Percentiles rank a stretch among this genome's conserved stretches.
phyloP scores from a whole-genome alignment of 2,329 filamentous ascomycete species.

The Fusarium staphyleae region DNA sequence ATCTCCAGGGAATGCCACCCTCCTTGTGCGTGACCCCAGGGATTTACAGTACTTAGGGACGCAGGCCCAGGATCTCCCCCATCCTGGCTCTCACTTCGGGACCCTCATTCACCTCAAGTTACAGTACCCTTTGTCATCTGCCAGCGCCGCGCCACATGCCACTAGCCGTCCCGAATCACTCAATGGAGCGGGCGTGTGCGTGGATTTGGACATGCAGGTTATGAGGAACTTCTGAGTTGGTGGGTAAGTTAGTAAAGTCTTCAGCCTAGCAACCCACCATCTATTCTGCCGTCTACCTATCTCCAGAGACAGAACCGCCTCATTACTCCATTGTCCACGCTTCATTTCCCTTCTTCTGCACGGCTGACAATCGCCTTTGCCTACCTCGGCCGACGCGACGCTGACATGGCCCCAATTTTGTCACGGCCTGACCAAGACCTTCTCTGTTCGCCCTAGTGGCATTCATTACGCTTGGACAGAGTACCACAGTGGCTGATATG shows the following conservation, averaged over 20 bases:
- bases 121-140: slow-evolving; percentile 17
- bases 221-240: slow-evolving; percentile 37
- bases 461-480: slow-evolving; percentile 7
- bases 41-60: slow-evolving; percentile 1
- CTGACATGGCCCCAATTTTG: slow-evolving; percentile 8
- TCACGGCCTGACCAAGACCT: slow-evolving; percentile 17
- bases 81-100: slow-evolving; percentile 1
- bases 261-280: slow-evolving; percentile 8
- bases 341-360: slow-evolving; percentile 39
- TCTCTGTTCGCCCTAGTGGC: slow-evolving; percentile 33
- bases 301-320: slow-evolving; percentile 23
- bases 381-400: slow-evolving; percentile 36
- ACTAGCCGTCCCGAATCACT: slow-evolving; percentile 34
- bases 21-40: slow-evolving; percentile 9
- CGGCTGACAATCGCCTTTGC: slow-evolving; percentile 35
- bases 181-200: slow-evolving; percentile 23
- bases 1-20: slow-evolving; percentile 13
- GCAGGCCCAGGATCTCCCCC: slow-evolving; percentile 9
- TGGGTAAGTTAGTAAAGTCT: slow-evolving; percentile 14
- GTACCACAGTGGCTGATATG: slow-evolving; percentile 7
- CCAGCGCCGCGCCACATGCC: slow-evolving; percentile 29
- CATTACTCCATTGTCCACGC: slow-evolving; percentile 24
- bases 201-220: slow-evolving; percentile 11
- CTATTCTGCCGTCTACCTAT: slow-evolving; percentile 3
- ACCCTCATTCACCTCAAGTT: not conserved